These are phyloP conservation scores for Zygoascus hellenicus DNA, from an alignment of 1,139 yeast genomes.

Conservation along the genomic window DNA sequence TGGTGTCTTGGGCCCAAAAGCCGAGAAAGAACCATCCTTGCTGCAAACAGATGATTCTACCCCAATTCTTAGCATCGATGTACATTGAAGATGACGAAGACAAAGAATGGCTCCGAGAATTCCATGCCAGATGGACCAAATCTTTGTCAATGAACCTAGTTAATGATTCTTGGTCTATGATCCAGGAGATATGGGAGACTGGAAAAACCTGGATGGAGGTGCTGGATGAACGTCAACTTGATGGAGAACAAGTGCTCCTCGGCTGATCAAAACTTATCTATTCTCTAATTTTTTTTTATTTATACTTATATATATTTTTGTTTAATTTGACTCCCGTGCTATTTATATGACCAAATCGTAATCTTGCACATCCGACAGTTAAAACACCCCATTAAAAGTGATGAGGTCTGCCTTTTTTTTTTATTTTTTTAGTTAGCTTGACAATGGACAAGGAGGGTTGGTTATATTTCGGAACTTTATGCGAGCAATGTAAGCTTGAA, in stretches of 20 bases:
- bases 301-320: no score
- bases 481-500: no score
- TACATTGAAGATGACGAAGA: neutral
- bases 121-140: constrained; percentile 3
- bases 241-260: constrained; percentile 4
- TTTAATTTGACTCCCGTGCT: no score
- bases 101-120: constrained; percentile 1
- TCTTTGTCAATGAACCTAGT: constrained; percentile 3
- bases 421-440: no score
- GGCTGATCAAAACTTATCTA: neutral
- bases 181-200: constrained; percentile 1
- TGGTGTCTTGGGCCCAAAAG: constrained; percentile 5
- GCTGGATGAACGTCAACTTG: constrained; percentile 1
- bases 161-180: constrained; percentile 1
- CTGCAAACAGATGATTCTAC: constrained; percentile 8
- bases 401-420: no score
- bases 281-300: no score
- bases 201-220: constrained; percentile 6
- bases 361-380: neutral
- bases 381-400: no score
- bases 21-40: constrained; percentile 4
- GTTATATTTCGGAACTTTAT: no score
- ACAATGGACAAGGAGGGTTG: no score
- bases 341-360: neutral
- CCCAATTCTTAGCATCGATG: constrained; percentile 2